Evolutionary conservation across 2,329 filamentous ascomycete genomes (phyloP), one percentile per base, ranked within the genome.

Genomic region (Myotisia sp.): DNA sequence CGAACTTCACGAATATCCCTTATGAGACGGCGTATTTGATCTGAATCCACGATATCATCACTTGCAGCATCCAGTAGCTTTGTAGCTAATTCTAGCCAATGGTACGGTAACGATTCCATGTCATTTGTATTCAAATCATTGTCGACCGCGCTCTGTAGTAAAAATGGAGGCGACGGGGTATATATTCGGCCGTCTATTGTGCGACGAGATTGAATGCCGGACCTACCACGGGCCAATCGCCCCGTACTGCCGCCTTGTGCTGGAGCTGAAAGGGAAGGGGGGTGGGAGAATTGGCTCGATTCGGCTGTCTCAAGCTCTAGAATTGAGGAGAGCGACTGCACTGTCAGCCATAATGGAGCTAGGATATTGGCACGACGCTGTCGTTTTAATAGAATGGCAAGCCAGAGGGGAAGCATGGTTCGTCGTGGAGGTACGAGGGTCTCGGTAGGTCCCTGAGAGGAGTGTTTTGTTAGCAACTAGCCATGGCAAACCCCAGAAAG

Each of bases 321-420:
- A 41, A 95, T 80, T 6, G 77, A 67, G 41, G 73, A 67, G 4
- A 98, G 74, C 3, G 81, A 79, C 40, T 76, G 65, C 0, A 80
- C 70, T 41, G 80, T 74, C 5, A 98, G 74, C 90, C 90, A 98
- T 10, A 83, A 69, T 6, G 90, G 90, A 0, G 90, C 78, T 3
- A 90, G 66, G 44, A 98, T 93, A 61, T 93, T 94, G 47, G 85
- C 85, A 49, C 90, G 79, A 35, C 80, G 76, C 60, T 98, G 90
- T 43, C 86, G 84, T 60, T 95, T 95, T 36, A 98, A 76, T 16
- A 95, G 76, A 10, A 95, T 70, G 2, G 90, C 90, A 10, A 98
- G 79, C 90, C 90, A 98, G 39, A 98, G 73, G 0, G 90, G 87
- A 1, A 95, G 57, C 26, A 79, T 67, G 44, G 75, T 71, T 47